Conservation (phyloP, 331 rosid genomes). For the Stylosanthes scabra region DNA sequence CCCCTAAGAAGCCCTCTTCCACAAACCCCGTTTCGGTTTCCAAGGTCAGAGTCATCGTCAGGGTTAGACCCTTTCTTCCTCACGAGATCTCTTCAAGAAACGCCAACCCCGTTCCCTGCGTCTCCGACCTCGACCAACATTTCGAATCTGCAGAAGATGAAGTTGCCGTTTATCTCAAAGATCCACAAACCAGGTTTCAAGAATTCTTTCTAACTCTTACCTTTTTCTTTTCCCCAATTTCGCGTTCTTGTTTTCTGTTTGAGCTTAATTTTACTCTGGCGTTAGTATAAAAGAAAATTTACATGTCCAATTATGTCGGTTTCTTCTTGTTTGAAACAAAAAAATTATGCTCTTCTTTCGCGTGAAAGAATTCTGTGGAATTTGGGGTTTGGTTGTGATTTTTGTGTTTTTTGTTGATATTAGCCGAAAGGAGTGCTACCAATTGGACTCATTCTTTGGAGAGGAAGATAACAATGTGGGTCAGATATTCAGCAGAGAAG, state of each 20-base stretch:
- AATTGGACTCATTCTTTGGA: slow-evolving; percentile 77
- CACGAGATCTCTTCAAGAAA: slow-evolving; percentile 50
- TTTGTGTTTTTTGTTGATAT: slow-evolving; percentile 8
- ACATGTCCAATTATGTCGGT: no score
- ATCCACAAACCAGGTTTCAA: slow-evolving; percentile 73
- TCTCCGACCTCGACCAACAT: slow-evolving; percentile 55
- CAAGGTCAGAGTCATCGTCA: slow-evolving; percentile 77
- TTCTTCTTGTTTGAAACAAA: no score
- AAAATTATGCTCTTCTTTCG: not conserved
- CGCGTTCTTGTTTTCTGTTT: not conserved
- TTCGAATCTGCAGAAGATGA: slow-evolving; percentile 50
- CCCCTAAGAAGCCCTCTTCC: slow-evolving; percentile 41
- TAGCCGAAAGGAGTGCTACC: slow-evolving; percentile 88
- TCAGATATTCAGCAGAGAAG: slow-evolving; percentile 73
- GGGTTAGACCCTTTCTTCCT: slow-evolving; percentile 87
- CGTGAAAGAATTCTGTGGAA: not conserved
- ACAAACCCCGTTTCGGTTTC: slow-evolving; percentile 47
- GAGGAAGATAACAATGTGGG: slow-evolving; percentile 75
- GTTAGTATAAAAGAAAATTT: no score
- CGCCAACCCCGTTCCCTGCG: slow-evolving; percentile 51
- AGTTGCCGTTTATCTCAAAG: slow-evolving; percentile 75
- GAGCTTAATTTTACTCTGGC: not conserved
- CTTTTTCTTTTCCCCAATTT: not conserved
- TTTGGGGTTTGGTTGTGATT: not conserved
- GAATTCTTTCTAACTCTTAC: not conserved